These are phyloP conservation scores for Brassica carinata DNA, from an alignment of 345 rosid species.

Conservation along the genomic window DNA sequence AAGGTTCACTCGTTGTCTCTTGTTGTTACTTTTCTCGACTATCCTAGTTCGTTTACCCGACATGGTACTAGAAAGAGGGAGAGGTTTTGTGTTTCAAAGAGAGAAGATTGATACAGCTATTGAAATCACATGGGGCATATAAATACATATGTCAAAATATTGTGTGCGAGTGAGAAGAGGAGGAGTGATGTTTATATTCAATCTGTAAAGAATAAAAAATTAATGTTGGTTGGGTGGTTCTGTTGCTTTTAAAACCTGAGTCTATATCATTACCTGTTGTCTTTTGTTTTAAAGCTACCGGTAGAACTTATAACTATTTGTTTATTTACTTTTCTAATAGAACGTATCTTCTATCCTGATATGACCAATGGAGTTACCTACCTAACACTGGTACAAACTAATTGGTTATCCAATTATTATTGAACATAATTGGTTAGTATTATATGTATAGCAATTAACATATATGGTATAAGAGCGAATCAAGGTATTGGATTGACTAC, in stretches of 20 bases:
- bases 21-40: conserved; percentile 29
- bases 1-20: conserved; percentile 37
- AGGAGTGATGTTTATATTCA: conserved; percentile 9
- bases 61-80: conserved; percentile 21
- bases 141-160: conserved; percentile 8
- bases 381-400: conserved; percentile 7
- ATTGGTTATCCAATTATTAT: not conserved
- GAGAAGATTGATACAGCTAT: conserved; percentile 38
- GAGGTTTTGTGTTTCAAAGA: conserved; percentile 12
- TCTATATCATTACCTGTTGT: conserved; percentile 33
- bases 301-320: conserved; percentile 35
- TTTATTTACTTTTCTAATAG: conserved; percentile 24
- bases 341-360: not conserved
- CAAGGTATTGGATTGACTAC: not conserved
- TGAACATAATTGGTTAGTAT: not conserved
- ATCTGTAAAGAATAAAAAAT: conserved; percentile 23
- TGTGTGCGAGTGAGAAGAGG: conserved; percentile 27
- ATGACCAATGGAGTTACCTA: not conserved
- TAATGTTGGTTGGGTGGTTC: conserved; percentile 40
- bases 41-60: conserved; percentile 33
- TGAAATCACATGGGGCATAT: conserved; percentile 28
- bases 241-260: conserved; percentile 28
- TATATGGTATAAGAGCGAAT: not conserved
- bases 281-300: conserved; percentile 34
- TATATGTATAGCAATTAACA: not conserved